These are phyloP conservation scores for Hypoxylon sp. DNA, from an alignment of 2,329 filamentous ascomycete genomes.

Conservation along the genomic window DNA sequence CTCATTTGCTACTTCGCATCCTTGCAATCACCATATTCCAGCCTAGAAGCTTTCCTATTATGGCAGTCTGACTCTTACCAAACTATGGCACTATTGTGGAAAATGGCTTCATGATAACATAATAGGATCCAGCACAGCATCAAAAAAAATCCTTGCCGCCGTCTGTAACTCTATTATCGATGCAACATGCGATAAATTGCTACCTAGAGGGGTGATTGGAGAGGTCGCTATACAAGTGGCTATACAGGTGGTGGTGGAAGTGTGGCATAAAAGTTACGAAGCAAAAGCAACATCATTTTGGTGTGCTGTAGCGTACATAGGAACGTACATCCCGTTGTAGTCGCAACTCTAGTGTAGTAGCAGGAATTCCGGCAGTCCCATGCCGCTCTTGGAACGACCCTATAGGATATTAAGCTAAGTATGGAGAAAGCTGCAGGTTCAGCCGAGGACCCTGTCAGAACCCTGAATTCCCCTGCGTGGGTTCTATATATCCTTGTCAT, in stretches of 20 bases:
- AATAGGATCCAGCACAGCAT: constrained; percentile 29
- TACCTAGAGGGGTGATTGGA: constrained; percentile 16
- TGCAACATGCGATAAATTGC: constrained; percentile 19
- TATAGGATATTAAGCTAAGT: constrained; percentile 46
- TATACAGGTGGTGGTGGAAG: constrained; percentile 8
- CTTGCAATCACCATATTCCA: constrained; percentile 32
- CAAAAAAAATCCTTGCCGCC: constrained; percentile 19
- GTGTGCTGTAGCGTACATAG: constrained; percentile 35
- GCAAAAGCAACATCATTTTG: constrained; percentile 37
- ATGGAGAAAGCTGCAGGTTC: constrained; percentile 46
- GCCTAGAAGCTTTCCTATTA: constrained; percentile 43
- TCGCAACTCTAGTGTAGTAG: constrained; percentile 37
- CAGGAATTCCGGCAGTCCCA: constrained; percentile 45
- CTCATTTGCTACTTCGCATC: constrained; percentile 29
- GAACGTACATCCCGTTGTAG: constrained; percentile 32
- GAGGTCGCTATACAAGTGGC: constrained; percentile 20
- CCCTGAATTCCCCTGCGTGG: constrained; percentile 44
- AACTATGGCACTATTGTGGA: too few species aligned
- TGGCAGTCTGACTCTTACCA: background rate
- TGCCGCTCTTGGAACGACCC: constrained; percentile 36
- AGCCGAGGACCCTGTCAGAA: constrained; percentile 44
- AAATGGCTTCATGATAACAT: constrained; percentile 14
- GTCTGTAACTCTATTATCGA: constrained; percentile 37
- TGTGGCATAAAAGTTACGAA: constrained; percentile 24
- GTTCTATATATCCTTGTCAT: constrained; percentile 39